phyloP scores from a whole-genome alignment of 2,329 filamentous ascomycete species.

The Aspergillus sclerotialis region DNA sequence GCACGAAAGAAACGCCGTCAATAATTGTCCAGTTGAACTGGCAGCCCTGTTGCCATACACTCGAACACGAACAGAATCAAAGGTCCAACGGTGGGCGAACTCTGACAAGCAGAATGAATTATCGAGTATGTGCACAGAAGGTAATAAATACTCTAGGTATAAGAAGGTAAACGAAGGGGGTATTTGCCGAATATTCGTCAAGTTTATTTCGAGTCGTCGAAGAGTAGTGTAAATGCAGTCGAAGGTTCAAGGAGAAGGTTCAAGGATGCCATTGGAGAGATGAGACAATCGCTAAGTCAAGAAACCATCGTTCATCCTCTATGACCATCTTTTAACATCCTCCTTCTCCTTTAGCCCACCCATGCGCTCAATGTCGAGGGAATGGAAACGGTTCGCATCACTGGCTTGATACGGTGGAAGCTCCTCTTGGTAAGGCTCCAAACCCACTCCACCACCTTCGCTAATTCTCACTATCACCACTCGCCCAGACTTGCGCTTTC shows the following conservation, averaged over 20 bases:
- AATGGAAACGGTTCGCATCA: constrained; percentile 74
- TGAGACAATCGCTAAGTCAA: constrained; percentile 2
- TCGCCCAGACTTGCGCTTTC: constrained; percentile 73
- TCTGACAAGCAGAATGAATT: neutral
- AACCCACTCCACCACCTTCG: constrained; percentile 73
- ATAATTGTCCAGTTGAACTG: constrained; percentile 5
- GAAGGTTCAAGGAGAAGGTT: constrained; percentile 1
- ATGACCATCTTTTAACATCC: constrained; percentile 30
- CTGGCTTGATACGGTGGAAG: constrained; percentile 86
- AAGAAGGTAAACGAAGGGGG: constrained; percentile 13
- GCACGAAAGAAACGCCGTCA: constrained; percentile 22
- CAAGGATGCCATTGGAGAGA: constrained; percentile 4
- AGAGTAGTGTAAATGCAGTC: constrained; percentile 7
- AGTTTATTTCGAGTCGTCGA: constrained; percentile 25
- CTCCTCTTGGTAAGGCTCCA: constrained; percentile 75
- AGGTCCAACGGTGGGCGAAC: too few species aligned
- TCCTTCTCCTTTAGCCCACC: constrained; percentile 92
- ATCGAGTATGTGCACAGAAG: neutral
- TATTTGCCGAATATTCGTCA: constrained; percentile 26
- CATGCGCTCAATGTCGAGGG: constrained; percentile 88
- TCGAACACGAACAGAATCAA: too few species aligned
- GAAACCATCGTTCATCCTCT: constrained; percentile 6
- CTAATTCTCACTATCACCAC: constrained; percentile 89
- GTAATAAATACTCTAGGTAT: constrained; percentile 15
- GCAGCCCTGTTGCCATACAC: constrained; percentile 1